These are phyloP conservation scores for Paecilomyces fulvus DNA, from an alignment of 2,329 filamentous ascomycete genomes.

Conservation along the genomic window DNA sequence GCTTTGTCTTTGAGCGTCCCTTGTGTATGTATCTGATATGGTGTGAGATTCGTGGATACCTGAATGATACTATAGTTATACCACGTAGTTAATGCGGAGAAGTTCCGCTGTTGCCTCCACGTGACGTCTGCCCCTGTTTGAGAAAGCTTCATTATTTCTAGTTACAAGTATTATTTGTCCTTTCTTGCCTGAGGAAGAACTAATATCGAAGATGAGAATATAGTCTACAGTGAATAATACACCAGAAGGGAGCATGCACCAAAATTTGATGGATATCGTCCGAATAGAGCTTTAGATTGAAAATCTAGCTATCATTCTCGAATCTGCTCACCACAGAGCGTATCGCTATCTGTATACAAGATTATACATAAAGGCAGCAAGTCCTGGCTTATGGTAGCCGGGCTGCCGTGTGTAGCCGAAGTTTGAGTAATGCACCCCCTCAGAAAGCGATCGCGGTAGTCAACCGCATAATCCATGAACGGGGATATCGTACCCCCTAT, in stretches of 20 bases:
- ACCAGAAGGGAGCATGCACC: too few relatives aligned
- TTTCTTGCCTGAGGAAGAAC: too few relatives aligned
- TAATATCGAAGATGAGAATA: too few relatives aligned
- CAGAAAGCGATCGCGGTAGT: not conserved
- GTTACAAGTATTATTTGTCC: too few relatives aligned
- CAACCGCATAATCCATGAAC: not conserved
- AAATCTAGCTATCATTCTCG: not conserved
- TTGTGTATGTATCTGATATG: not conserved
- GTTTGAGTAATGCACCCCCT: not conserved
- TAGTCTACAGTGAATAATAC: too few relatives aligned
- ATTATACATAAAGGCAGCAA: not conserved
- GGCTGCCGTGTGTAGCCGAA: not conserved
- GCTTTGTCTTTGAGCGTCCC: not conserved
- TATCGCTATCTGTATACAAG: not conserved
- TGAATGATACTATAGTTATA: too few relatives aligned
- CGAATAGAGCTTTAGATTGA: not conserved
- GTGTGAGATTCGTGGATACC: not conserved
- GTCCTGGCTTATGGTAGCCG: not conserved
- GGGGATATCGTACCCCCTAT: not conserved
- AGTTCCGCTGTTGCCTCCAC: not conserved
- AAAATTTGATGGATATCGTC: too few relatives aligned
- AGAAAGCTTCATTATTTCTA: too few relatives aligned
- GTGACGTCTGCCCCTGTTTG: not conserved
- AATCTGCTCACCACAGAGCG: not conserved
- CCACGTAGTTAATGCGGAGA: not conserved